Evolutionary conservation across 495 filamentous ascomycete genomes (phyloP).

Genomic region (Xylaria nigripes): DNA sequence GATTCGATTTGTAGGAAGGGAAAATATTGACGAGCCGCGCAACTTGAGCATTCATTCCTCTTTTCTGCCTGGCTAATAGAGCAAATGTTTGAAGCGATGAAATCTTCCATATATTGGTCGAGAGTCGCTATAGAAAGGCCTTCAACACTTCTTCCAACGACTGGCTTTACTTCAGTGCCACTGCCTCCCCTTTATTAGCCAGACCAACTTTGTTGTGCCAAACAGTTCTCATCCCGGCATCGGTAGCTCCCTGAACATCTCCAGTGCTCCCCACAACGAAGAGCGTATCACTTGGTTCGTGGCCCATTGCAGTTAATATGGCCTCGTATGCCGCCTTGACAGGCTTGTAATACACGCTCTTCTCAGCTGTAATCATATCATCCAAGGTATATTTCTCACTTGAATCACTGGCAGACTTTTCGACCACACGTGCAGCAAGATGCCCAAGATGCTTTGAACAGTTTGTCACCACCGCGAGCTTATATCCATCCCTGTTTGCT

Average conservation of each 20-base stretch:
- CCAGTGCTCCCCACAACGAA: conserved; percentile 31
- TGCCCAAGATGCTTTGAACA: conserved; percentile 25
- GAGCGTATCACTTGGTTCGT: conserved; percentile 21
- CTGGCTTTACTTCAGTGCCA: conserved; percentile 8
- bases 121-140: conserved; percentile 9
- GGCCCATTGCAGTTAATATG: conserved; percentile 15
- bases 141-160: conserved; percentile 10
- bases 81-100: no score
- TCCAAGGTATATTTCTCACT: conserved; percentile 16
- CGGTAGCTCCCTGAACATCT: conserved; percentile 27
- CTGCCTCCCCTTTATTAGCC: conserved; percentile 11
- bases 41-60: background rate
- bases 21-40: background rate
- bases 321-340: conserved; percentile 20
- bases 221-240: conserved; percentile 29
- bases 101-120: background rate
- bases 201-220: conserved; percentile 31
- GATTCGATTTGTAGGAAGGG: no score
- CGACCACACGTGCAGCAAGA: conserved; percentile 14
- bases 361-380: conserved; percentile 26
- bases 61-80: no score
- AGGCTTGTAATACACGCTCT: conserved; percentile 29
- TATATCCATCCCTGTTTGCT: conserved; percentile 17
- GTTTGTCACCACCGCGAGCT: conserved; percentile 26
- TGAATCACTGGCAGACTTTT: conserved; percentile 1